Base-by-base conservation (phyloP, 1,139 yeast genomes). In the Saccharomycopsis phalli region DNA sequence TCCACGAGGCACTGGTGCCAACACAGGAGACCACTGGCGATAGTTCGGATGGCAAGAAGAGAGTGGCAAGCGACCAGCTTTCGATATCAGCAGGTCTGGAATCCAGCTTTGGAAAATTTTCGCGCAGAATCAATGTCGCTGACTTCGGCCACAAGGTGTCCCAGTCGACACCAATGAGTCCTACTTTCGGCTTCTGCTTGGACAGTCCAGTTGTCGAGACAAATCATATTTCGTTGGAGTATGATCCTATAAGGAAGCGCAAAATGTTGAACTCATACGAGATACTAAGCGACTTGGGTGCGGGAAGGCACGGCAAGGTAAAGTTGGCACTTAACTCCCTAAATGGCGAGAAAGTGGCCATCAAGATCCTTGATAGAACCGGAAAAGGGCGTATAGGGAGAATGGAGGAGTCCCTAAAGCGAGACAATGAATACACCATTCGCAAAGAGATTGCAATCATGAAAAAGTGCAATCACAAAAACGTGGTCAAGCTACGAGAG, bases 251-350 rank as follows among this genome's bases (percentile, higher is more conserved):
- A 3, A 79, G 84, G 2, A 80, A 82, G 47, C 73, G 94, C 38
- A 83, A 88, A 57, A 78, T 82, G 22, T 68, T 93, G 47, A 93
- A 93, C 61, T 80, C 94, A 0, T 93, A 91, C 56, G 98, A 91
- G 59, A 83, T 93, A 31, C 63, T 88, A 30, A 67, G 71, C 34
- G 97, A 91, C 60, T 68, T 93, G 29, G 99, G 99, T 3, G 71
- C 84, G 37, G 99, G 99, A 10, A 96, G 91, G 58, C 98, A 91
- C 60, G 98, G 99, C 14, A 88, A 87, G 58, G 99, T 93, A 34
- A 93, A 91, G 58, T 68, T 93, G 19, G 98, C 95, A 0, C 71
- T 72, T 46, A 93, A 88, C 56, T 60, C 80, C 41, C 69, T 74
- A 18, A 70, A 81, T 11, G 72, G 76, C 38, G 82, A 79, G 50